Conservation (phyloP, 345 rosid species). For the Moricandia moricandioides region DNA sequence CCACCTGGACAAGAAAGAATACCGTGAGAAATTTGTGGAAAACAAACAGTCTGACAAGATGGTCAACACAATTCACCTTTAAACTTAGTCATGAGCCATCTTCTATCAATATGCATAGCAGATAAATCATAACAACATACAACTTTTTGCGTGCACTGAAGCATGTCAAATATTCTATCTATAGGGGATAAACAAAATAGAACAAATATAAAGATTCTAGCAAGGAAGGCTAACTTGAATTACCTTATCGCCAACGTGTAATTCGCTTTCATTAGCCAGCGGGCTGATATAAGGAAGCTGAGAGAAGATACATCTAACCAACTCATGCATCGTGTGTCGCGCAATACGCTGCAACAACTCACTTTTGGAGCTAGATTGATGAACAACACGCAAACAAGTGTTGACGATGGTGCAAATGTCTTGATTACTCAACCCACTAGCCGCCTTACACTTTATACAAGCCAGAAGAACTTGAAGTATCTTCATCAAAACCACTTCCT, state of each 20-base stretch:
- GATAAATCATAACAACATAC: neutral
- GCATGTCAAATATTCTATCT: slow-evolving; percentile 13
- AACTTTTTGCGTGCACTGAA: neutral
- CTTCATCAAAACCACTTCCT: slow-evolving; percentile 77
- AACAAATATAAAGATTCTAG: neutral
- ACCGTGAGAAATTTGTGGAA: slow-evolving; percentile 20
- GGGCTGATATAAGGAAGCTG: slow-evolving; percentile 49
- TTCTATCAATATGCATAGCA: neutral
- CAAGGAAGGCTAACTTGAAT: neutral
- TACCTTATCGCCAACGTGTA: slow-evolving; percentile 41
- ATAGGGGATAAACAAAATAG: slow-evolving; percentile 2
- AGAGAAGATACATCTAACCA: slow-evolving; percentile 70
- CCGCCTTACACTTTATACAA: slow-evolving; percentile 74
- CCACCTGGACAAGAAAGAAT: slow-evolving; percentile 41
- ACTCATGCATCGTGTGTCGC: slow-evolving; percentile 72
- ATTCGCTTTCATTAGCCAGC: slow-evolving; percentile 28
- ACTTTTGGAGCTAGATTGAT: slow-evolving; percentile 67
- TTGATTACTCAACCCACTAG: slow-evolving; percentile 58
- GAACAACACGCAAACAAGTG: slow-evolving; percentile 74
- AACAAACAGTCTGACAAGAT: slow-evolving; percentile 2
- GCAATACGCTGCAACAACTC: slow-evolving; percentile 76
- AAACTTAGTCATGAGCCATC: slow-evolving; percentile 10
- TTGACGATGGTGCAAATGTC: slow-evolving; percentile 65
- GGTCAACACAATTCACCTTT: slow-evolving; percentile 8
- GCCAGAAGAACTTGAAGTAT: slow-evolving; percentile 82